Evolutionary conservation across 2,329 filamentous ascomycete species (phyloP), one percentile per base, ranked within the genome.

Genomic region (Monilinia vaccinii-corymbosi): DNA sequence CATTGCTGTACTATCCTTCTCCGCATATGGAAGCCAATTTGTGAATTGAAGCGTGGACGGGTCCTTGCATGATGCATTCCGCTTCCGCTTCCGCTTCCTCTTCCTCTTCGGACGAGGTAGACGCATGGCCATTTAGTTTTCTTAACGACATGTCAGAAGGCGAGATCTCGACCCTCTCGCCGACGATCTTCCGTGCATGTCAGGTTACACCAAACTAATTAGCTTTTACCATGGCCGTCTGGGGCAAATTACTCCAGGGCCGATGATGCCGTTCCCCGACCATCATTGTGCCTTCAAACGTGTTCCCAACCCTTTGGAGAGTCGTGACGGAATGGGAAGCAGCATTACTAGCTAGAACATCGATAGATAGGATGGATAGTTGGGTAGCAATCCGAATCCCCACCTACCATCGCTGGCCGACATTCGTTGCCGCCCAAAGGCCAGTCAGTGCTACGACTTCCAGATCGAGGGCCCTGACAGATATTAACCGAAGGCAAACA

Each of bases 151-250:
- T 49, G 32, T 57, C 56, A 42, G n/a, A 58, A 53, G n/a, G n/a
- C 55, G 45, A 58, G 55, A 58, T 58, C 55, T 58, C 23, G 36
- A 58, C 36, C 16, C 14, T 51, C 44, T 23, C 51, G 36, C 45
- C 45, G 36, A 18, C 28, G 38, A 58, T 58, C 47, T 58, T 32
- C 56, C 34, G 28, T 58, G 47, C 56, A 58, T 52, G 28, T 52
- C 23, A 32, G 16, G 56, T 58, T 58, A 58, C 56, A 58, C 56
- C 56, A 36, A 45, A 42, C 16, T 21, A 45, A 44, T 40, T 34
- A 51, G n/a, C 32, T 58, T 34, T 58, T 34, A 52, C 38, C 16
- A 58, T 53, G 21, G 48, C 25, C 40, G n/a, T 56, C 47, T 52
- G 38, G 28, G 38, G 45, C 47, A 58, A 32, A 50, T 44, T 23